Base-by-base conservation (phyloP, 176 grass and related monocot genomes). In the Puya raimondii region DNA sequence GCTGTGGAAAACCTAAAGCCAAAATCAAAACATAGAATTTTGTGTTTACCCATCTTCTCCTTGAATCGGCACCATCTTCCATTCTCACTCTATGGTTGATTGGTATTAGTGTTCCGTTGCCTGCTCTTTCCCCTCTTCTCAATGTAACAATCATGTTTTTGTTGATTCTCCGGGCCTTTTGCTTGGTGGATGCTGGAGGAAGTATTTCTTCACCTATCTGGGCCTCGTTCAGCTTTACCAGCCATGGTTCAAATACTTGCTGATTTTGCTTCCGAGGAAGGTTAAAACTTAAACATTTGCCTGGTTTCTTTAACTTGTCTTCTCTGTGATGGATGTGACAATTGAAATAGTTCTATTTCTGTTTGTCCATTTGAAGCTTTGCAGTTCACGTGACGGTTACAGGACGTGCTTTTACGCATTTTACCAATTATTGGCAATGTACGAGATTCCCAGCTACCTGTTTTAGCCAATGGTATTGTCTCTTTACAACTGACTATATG, bases 201-300 rank as follows among this genome's bases (percentile, higher is more conserved):
- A 77, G 78, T 96, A 73, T 96, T 96, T 85, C 83, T 96, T 83
- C 85, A 96, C 58, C 80, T 96, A 72, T 85, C 93, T 71, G 93
- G 93, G 82, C 80, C 93, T 76, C 87, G 77, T 85, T 88, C 84
- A 83, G 81, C 93, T 80, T 75, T 90, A 70, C 93, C 89, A 77
- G 79, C 93, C 74, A 92, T 96, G 86, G 74, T 96, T 78, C 93
- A 96, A 68, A 96, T 96, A 85, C 79, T 96, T 77, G 89, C 93
- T 82, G 93, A 96, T 66, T 96, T 90, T 54, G 88, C 93, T 16
- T 85, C 73, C 14, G 77, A 81, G 25, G 93, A 96, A 96, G 93
- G 93, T 96, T 71, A 79, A 96, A 96, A 89, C 86, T 96, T 71
- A 79, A 77, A 65, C 71, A 79, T 54, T 48, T 52, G 77, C 27